Evolutionary conservation across 2,329 filamentous ascomycete genomes (phyloP).

Genomic region (Alternaria tenuissima): DNA sequence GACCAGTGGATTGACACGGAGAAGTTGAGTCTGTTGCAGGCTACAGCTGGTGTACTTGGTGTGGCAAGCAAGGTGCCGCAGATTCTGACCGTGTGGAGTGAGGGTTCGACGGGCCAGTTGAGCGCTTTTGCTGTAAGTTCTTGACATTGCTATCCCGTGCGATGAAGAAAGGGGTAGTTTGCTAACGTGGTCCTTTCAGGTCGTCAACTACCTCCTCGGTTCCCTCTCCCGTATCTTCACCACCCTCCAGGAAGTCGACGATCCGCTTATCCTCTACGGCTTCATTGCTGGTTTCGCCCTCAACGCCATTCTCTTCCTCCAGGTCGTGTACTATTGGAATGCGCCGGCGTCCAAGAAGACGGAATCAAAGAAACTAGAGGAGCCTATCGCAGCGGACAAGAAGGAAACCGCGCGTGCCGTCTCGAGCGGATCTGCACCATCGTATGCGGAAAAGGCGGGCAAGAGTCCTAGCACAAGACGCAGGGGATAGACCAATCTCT

Average conservation of each 20-base stretch:
- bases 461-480: slow-evolving; percentile 65
- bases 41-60: slow-evolving; percentile 80
- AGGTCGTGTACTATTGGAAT: slow-evolving; percentile 99
- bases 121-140: slow-evolving; percentile 88
- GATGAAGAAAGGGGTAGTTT: neutral
- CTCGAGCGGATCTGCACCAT: slow-evolving; percentile 45
- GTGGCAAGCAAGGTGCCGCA: slow-evolving; percentile 94
- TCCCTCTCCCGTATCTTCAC: slow-evolving; percentile 96
- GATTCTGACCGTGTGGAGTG: slow-evolving; percentile 82
- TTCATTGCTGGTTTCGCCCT: slow-evolving; percentile 92
- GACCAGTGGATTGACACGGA: slow-evolving; percentile 70
- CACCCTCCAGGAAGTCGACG: slow-evolving; percentile 95
- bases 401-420: slow-evolving; percentile 43
- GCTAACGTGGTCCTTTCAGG: slow-evolving; percentile 60
- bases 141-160: neutral
- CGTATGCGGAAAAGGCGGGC: slow-evolving; percentile 49
- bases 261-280: slow-evolving; percentile 93
- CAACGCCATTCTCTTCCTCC: slow-evolving; percentile 83
- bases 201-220: slow-evolving; percentile 96
- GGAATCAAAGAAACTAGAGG: slow-evolving; percentile 50
- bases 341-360: slow-evolving; percentile 45
- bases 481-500: slow-evolving; percentile 54
- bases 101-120: slow-evolving; percentile 92
- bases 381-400: slow-evolving; percentile 46
- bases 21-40: slow-evolving; percentile 78